Evolutionary conservation across 2,329 filamentous ascomycete species (phyloP), one percentile per base, ranked within the genome.

Genomic region (Xylaria sp.): DNA sequence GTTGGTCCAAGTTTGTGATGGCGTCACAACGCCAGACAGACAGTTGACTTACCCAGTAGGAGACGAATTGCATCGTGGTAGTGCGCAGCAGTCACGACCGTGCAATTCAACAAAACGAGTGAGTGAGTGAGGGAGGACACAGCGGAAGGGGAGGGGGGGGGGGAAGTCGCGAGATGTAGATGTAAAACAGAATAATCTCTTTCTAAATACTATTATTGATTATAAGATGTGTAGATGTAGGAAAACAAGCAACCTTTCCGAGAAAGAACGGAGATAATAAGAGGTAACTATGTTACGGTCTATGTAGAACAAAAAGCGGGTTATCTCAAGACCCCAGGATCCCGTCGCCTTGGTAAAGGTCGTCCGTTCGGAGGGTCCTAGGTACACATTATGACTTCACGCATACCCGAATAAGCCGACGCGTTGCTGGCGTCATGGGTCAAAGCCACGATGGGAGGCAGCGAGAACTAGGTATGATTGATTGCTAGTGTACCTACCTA

Each of bases 41-140:
- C 4, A 31, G 17, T 31, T 4, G n/a, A 64, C 67, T 57, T 71
- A 73, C 70, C 71, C 72, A 73, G 55, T 71, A 73, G 14, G 70
- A 71, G 23, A 73, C 42, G 28, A 68, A 66, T 53, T 53, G 28
- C 71, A 73, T 46, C 23, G 45, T 28, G 14, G 23, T 73, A 50
- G 51, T 53, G 53, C 35, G 43, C 35, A 28, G 43, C 17, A 31
- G 25, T 52, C 37, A 21, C 33, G 14, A 33, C 37, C 28, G 38
- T 9, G 37, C n/a, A 14, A 21, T 21, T 43, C 25, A n/a, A 46
- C 9, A 37, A 21, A 17, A 17, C 11, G 31, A 12, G 45, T 2
- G 15, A 33, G 31, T 15, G 40, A 42, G 28, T 31, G 19, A 23
- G 42, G 31, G 19, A 21, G 28, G 40, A 4, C 15, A 51, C n/a